These are phyloP conservation scores for Nakataea oryzae DNA, from an alignment of 2,329 filamentous ascomycete species.

Conservation along the genomic window DNA sequence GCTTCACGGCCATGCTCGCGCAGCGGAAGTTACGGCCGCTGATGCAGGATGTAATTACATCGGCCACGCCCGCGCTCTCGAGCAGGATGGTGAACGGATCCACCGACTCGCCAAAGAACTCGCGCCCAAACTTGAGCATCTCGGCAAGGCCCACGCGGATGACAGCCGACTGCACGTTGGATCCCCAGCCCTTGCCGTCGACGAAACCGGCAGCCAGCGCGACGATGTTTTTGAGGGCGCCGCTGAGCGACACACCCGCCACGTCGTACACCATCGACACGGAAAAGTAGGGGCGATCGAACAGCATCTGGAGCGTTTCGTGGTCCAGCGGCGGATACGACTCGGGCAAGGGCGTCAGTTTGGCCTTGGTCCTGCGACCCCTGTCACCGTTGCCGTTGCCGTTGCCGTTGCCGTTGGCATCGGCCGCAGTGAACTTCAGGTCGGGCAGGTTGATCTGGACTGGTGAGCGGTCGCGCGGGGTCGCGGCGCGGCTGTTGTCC, in stretches of 20 bases:
- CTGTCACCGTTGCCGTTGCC: slow-evolving; percentile 57
- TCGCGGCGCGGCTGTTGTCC: slow-evolving; percentile 66
- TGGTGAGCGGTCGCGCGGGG: slow-evolving; percentile 38
- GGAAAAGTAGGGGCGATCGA: slow-evolving; percentile 96
- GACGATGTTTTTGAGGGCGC: slow-evolving; percentile 94
- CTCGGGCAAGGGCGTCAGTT: slow-evolving; percentile 63
- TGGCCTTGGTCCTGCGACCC: slow-evolving; percentile 56
- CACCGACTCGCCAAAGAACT: slow-evolving; percentile 80
- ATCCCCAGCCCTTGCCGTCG: slow-evolving; percentile 90
- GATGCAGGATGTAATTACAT: slow-evolving; percentile 88
- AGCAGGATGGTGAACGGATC: slow-evolving; percentile 87
- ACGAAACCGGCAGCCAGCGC: slow-evolving; percentile 92
- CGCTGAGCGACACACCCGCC: slow-evolving; percentile 90
- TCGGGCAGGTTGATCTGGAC: slow-evolving; percentile 38
- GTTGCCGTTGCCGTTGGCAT: slow-evolving; percentile 52
- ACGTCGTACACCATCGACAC: slow-evolving; percentile 90
- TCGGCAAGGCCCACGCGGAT: slow-evolving; percentile 95
- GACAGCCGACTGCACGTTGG: slow-evolving; percentile 97
- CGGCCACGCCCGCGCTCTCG: slow-evolving; percentile 87
- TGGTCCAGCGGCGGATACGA: slow-evolving; percentile 86
- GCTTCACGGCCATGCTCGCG: slow-evolving; percentile 76
- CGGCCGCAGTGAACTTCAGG: slow-evolving; percentile 31
- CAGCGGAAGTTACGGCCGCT: slow-evolving; percentile 92
- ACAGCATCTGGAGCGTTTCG: slow-evolving; percentile 69
- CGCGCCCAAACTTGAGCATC: slow-evolving; percentile 91